Percentiles rank a stretch among this genome's conserved stretches.
Evolutionary conservation across 1,284 basidiomycete genomes (phyloP).

Genomic region (Sanghuangporus sanghuang): DNA sequence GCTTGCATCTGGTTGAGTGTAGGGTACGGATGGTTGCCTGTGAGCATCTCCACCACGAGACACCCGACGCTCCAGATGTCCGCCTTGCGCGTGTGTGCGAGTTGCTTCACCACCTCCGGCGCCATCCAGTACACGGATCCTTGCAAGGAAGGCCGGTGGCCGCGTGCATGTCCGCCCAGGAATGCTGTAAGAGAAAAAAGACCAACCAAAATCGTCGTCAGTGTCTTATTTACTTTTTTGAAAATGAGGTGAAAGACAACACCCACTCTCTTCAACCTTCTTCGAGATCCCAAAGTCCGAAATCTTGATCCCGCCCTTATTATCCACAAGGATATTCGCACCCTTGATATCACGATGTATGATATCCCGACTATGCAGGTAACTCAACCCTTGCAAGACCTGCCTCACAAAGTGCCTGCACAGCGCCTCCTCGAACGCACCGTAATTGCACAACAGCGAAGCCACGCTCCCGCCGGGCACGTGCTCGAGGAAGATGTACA

Average conservation of each 20-base stretch:
- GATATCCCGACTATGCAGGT: slow-evolving; percentile 92
- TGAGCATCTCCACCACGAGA: slow-evolving; percentile 97
- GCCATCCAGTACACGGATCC: slow-evolving; percentile 99
- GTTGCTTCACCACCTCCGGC: slow-evolving; percentile 97
- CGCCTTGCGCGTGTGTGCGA: slow-evolving; percentile 87
- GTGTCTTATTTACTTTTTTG: not conserved
- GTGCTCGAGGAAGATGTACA: slow-evolving; percentile 99
- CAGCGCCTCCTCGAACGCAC: slow-evolving; percentile 93
- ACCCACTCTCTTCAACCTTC: slow-evolving; percentile 92
- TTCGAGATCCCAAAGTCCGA: slow-evolving; percentile 99
- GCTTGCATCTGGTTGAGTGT: slow-evolving; percentile 99
- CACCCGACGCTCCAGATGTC: slow-evolving; percentile 99
- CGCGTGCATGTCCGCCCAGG: slow-evolving; percentile 69
- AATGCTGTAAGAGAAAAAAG: slow-evolving; percentile 40
- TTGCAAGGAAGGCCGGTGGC: slow-evolving; percentile 88
- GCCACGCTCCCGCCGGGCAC: slow-evolving; percentile 97
- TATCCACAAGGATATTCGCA: slow-evolving; percentile 96
- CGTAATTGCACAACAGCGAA: slow-evolving; percentile 88
- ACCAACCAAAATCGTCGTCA: not conserved
- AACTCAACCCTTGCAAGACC: slow-evolving; percentile 88
- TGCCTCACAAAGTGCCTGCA: slow-evolving; percentile 95
- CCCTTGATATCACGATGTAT: slow-evolving; percentile 99
- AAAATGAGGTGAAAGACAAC: not conserved
- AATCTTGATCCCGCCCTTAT: slow-evolving; percentile 98
- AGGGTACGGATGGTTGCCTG: slow-evolving; percentile 96